Evolutionary conservation across 768 basidiomycete genomes (phyloP).

Genomic region (Saitozyma sp.): DNA sequence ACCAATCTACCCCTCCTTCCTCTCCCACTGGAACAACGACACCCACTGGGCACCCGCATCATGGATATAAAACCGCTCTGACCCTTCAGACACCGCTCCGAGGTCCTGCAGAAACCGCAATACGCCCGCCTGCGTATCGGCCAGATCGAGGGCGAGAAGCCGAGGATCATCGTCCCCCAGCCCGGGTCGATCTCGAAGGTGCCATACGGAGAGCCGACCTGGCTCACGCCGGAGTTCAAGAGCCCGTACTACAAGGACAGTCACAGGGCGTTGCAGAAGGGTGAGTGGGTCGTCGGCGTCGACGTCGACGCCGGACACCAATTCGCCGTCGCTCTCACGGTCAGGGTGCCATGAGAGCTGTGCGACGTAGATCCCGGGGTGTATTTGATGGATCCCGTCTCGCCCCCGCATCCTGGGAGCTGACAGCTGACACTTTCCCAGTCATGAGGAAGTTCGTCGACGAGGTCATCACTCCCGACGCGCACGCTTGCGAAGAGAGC

Average conservation of each 20-base stretch:
- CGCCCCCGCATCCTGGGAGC: too few relatives aligned
- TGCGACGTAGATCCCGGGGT: neutral
- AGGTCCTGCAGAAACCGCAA: constrained; percentile 74
- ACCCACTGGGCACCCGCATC: neutral
- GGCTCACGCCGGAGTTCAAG: constrained; percentile 70
- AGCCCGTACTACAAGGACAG: constrained; percentile 77
- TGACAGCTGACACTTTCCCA: constrained; percentile 12
- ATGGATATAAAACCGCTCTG: neutral
- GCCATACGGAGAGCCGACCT: constrained; percentile 86
- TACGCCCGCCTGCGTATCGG: constrained; percentile 69
- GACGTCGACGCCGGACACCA: neutral
- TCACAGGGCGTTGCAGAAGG: constrained; percentile 52
- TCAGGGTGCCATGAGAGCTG: too few relatives aligned
- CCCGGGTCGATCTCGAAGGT: constrained; percentile 68
- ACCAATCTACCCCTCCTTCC: neutral
- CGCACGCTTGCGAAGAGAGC: constrained; percentile 74
- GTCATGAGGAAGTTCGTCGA: constrained; percentile 69
- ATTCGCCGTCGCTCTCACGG: neutral
- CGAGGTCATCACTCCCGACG: constrained; percentile 70
- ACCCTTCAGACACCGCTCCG: constrained; percentile 64
- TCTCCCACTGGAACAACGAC: neutral
- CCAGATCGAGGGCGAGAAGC: constrained; percentile 63
- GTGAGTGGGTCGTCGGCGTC: constrained; percentile 28
- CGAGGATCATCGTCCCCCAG: constrained; percentile 58
- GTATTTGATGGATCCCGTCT: neutral